Evolutionary conservation across 2,329 filamentous ascomycete genomes (phyloP).

Genomic region (Torrubiellomyces zombiae): DNA sequence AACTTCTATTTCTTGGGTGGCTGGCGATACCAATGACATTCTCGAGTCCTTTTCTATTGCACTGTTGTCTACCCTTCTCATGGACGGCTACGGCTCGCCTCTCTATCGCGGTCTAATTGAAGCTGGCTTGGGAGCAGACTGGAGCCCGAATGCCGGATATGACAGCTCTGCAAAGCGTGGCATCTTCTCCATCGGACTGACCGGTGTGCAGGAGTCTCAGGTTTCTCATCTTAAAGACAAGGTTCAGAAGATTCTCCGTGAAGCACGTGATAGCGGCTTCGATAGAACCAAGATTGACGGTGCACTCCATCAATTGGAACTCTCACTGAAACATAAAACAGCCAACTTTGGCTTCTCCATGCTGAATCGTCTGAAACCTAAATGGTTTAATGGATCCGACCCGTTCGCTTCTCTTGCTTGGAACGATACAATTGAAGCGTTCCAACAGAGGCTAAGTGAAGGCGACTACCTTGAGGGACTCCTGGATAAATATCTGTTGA

Average conservation of each 20-base stretch:
- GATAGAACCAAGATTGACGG: conserved; percentile 84
- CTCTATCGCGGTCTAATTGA: conserved; percentile 82
- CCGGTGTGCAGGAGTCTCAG: conserved; percentile 70
- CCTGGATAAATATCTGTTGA: conserved; percentile 78
- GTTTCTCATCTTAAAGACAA: conserved; percentile 60
- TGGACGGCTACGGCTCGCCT: conserved; percentile 91
- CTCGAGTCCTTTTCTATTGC: conserved; percentile 79
- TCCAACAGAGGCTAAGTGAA: conserved; percentile 59
- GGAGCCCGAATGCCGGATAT: conserved; percentile 86
- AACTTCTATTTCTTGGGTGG: conserved; percentile 84
- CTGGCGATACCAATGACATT: conserved; percentile 66
- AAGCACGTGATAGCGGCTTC: conserved; percentile 61
- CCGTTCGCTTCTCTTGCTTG: conserved; percentile 83
- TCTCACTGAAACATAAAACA: conserved; percentile 91
- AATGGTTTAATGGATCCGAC: conserved; percentile 92
- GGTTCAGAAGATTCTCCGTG: conserved; percentile 54
- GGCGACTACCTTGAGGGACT: conserved; percentile 70
- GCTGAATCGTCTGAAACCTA: conserved; percentile 72
- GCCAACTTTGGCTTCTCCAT: conserved; percentile 86
- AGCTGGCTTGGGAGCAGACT: conserved; percentile 77
- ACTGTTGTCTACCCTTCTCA: conserved; percentile 65
- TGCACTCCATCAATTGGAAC: conserved; percentile 80
- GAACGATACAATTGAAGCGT: conserved; percentile 74
- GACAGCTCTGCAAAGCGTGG: conserved; percentile 61
- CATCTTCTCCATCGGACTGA: conserved; percentile 81